Conservation (phyloP, 345 rosid species). For the Pistacia atlantica region DNA sequence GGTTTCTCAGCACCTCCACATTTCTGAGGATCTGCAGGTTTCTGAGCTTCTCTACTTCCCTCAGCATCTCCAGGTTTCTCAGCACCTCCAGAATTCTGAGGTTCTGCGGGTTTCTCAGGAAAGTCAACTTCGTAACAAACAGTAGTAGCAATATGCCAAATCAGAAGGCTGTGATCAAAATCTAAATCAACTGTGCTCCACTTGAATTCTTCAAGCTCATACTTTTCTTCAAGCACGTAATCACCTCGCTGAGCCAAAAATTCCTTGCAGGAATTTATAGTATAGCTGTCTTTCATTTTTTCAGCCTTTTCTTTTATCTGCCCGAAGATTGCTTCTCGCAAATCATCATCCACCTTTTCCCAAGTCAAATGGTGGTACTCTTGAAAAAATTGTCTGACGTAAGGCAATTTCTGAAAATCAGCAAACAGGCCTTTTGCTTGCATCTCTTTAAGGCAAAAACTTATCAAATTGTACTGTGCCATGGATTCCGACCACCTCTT, state of each 20-base stretch:
- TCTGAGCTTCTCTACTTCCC: no score
- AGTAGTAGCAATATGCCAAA: slow-evolving; percentile 35
- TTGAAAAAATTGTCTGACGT: neutral
- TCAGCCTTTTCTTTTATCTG: neutral
- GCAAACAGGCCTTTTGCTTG: neutral
- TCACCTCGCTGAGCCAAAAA: slow-evolving; percentile 21
- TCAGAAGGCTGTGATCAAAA: slow-evolving; percentile 24
- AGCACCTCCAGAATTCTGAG: neutral
- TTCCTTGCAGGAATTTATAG: neutral
- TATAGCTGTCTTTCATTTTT: neutral
- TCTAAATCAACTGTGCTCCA: slow-evolving; percentile 25
- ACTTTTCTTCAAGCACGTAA: neutral
- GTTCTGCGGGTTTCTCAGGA: neutral
- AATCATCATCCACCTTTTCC: neutral
- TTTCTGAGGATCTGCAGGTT: no score
- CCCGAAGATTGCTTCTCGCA: neutral
- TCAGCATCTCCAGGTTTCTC: no score
- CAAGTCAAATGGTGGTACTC: neutral
- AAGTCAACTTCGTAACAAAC: neutral
- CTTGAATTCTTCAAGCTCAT: neutral
- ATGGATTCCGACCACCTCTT: neutral
- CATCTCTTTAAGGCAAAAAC: neutral
- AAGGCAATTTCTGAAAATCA: neutral
- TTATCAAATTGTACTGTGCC: neutral
- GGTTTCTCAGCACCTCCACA: no score